Evolutionary conservation across 2,329 filamentous ascomycete genomes (phyloP).

Genomic region (Epicoccum sorghinum): DNA sequence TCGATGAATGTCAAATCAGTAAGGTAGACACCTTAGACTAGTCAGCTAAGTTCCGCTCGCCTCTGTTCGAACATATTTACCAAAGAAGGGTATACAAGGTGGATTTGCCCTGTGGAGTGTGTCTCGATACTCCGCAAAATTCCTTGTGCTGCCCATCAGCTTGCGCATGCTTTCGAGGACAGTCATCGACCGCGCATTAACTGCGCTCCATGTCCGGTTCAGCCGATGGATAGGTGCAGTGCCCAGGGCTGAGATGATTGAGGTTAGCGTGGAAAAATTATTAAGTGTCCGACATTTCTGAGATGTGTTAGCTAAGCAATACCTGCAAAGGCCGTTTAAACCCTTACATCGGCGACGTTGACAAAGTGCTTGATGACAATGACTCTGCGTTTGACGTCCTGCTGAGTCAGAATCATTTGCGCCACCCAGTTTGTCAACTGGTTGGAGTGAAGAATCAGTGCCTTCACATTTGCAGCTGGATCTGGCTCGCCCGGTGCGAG

Average conservation of each 20-base stretch:
- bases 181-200: constrained; percentile 80
- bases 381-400: constrained; percentile 93
- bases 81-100: constrained; percentile 97
- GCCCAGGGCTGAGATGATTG: constrained; percentile 93
- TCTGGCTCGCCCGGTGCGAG: constrained; percentile 79
- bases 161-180: constrained; percentile 89
- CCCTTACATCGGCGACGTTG: constrained; percentile 86
- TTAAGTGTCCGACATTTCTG: constrained; percentile 93
- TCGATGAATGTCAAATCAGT: constrained; percentile 99
- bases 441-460: constrained; percentile 95
- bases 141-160: constrained; percentile 96
- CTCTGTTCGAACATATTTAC: constrained; percentile 57
- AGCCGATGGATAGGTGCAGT: constrained; percentile 95
- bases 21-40: constrained; percentile 78
- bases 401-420: constrained; percentile 96
- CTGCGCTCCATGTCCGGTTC: constrained; percentile 91
- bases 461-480: constrained; percentile 92
- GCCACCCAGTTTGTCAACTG: constrained; percentile 99
- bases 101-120: constrained; percentile 90
- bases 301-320: constrained; percentile 28
- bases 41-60: constrained; percentile 24
- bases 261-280: constrained; percentile 97
- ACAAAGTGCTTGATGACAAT: constrained; percentile 99
- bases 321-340: background rate
- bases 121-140: constrained; percentile 96